A percentile compares a stretch with the other conserved stretches of the same genome.
phyloP scores from a whole-genome alignment of 352 stramenopile species.

The Phytophthora syringae region DNA sequence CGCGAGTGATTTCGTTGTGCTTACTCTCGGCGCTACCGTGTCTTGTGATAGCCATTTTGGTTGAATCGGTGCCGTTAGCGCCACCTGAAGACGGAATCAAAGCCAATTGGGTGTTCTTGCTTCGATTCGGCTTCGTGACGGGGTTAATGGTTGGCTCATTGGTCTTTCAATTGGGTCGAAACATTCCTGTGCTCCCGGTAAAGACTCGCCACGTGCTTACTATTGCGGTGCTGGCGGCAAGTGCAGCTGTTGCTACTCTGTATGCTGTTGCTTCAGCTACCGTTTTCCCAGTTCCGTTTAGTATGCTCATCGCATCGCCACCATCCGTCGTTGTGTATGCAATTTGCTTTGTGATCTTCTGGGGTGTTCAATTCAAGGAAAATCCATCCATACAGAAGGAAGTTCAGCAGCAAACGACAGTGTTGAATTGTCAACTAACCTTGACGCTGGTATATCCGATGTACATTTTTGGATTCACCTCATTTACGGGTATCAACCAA shows the following conservation, averaged over 20 bases:
- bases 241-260: conserved; percentile 6
- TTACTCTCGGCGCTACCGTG: conserved; percentile 14
- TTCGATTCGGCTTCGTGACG: conserved; percentile 16
- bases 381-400: conserved; percentile 15
- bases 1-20: conserved; percentile 10
- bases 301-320: conserved; percentile 18
- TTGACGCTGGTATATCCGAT: conserved; percentile 37
- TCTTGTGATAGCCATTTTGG: conserved; percentile 16
- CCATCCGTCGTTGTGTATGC: conserved; percentile 16
- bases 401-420: conserved; percentile 17
- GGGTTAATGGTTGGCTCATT: conserved; percentile 15
- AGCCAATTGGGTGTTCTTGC: conserved; percentile 23
- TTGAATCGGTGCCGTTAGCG: conserved; percentile 15
- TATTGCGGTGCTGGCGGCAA: conserved; percentile 9
- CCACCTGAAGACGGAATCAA: conserved; percentile 14
- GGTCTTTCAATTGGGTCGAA: conserved; percentile 24
- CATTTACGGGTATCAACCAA: conserved; percentile 18
- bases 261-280: no score
- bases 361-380: conserved; percentile 19
- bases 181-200: conserved; percentile 10
- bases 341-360: conserved; percentile 24
- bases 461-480: conserved; percentile 33
- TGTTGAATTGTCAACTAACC: conserved; percentile 26
- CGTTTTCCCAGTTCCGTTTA: conserved; percentile 24
- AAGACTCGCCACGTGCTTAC: conserved; percentile 16